Evolutionary conservation across 73 alveolate genomes (phyloP).

Genomic region (Breviolum minutum): DNA sequence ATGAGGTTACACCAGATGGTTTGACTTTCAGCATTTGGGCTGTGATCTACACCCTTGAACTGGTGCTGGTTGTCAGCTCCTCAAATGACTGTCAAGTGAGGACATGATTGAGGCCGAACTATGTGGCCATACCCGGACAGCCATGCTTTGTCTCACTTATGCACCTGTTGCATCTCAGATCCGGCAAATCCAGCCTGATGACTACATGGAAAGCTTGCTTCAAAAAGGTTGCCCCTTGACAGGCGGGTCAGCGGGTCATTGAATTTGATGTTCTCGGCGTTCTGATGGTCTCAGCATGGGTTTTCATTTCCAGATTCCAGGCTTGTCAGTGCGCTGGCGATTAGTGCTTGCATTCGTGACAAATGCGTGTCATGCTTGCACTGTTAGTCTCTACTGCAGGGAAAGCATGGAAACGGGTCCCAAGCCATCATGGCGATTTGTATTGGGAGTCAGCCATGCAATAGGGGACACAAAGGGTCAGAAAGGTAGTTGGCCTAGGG

Average conservation of each 20-base stretch:
- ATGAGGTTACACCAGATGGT: conserved; percentile 43
- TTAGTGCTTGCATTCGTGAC: conserved; percentile 31
- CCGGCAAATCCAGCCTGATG: conserved; percentile 11
- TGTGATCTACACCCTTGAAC: conserved; percentile 61
- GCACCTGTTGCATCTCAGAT: neutral
- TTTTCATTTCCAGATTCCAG: neutral
- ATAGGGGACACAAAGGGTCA: too few species aligned
- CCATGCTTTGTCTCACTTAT: neutral
- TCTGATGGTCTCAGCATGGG: neutral
- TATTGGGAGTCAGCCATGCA: too few species aligned
- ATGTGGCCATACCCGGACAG: neutral
- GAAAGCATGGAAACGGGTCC: neutral
- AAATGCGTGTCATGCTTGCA: conserved; percentile 10
- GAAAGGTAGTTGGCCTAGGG: neutral
- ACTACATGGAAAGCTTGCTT: neutral
- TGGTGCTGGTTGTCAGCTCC: conserved; percentile 16
- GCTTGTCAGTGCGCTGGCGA: conserved; percentile 66
- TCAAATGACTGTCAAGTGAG: neutral
- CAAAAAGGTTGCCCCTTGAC: neutral
- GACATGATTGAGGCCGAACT: too few species aligned
- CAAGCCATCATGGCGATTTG: neutral
- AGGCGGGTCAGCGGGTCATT: neutral
- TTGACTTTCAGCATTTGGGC: conserved; percentile 55
- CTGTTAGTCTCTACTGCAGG: neutral
- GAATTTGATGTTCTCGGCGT: neutral